Base-by-base conservation (phyloP, 768 basidiomycete species). In the Lepiota venenata region DNA sequence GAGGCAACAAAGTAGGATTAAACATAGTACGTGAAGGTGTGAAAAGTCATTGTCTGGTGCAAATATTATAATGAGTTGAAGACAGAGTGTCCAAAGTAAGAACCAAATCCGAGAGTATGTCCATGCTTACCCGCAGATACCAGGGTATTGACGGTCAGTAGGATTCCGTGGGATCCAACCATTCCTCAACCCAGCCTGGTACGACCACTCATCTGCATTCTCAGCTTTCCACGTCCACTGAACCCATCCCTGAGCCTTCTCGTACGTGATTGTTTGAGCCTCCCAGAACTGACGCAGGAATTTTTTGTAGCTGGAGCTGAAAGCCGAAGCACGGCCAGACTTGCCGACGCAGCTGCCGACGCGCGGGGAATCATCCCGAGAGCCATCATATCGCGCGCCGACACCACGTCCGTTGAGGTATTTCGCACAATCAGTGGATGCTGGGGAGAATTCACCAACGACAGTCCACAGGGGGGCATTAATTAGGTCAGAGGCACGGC, bases 221-320 rank as follows among this genome's bases (percentile, higher is more conserved):
- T 93, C 90, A 3, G 87, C 69, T 71, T 91, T 92, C 90, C 90
- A 92, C 1, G 85, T 82, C 90, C 88, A 91, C 67, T 83, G 80
- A 16, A 89, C 64, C 89, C 90, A 91, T 2, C 89, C 88, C 36
- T 75, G 71, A 12, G 72, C 82, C 47, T 73, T 73, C 74, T 91
- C 88, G 56, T 77, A 91, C 8, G 88, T 75, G 44, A 79, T 83
- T n/a, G 82, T 81, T 69, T 95, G 93, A 0, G 88, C 91, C 65
- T 93, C 91, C 85, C 85, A 96, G 64, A 76, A 82, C 65, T 88
- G 76, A 37, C 90, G 71, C 41, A 96, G 70, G 76, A 88, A 92
- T 1, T 75, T 80, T 75, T 92, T 93, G 75, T 91, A 94, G 52
- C 71, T 74, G 38, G 77, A 65, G 64, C 83, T 89, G 72, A 94